phyloP scores from a whole-genome alignment of 1,284 basidiomycete genomes.

The Trametes pubescens region DNA sequence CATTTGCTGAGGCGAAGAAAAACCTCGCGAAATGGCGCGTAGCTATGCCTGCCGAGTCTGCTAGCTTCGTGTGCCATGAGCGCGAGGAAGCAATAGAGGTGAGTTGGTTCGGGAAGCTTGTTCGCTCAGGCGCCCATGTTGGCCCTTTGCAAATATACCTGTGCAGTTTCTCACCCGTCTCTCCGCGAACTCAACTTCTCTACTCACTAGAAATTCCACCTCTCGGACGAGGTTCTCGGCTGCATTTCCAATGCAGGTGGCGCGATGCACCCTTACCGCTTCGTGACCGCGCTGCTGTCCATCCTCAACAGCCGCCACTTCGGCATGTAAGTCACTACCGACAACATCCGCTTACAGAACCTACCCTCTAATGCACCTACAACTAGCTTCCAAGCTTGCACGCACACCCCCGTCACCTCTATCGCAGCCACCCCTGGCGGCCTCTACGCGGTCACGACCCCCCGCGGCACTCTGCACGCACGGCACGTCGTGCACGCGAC shows the following conservation, averaged over 20 bases:
- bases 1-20: constrained; percentile 46
- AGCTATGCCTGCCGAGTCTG: constrained; percentile 50
- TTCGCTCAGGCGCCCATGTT: neutral
- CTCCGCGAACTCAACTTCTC: neutral
- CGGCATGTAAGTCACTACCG: constrained; percentile 42
- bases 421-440: constrained; percentile 39
- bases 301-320: constrained; percentile 47
- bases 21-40: constrained; percentile 46
- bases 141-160: neutral
- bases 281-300: constrained; percentile 53
- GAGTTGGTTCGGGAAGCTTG: constrained; percentile 4
- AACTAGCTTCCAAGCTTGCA: constrained; percentile 50
- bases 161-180: neutral
- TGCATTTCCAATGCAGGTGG: constrained; percentile 51
- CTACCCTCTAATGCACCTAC: neutral
- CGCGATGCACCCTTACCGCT: constrained; percentile 55
- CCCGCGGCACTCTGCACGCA: constrained; percentile 60
- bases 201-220: constrained; percentile 44
- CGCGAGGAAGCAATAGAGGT: constrained; percentile 48
- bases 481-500: constrained; percentile 80
- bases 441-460: constrained; percentile 56
- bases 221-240: constrained; percentile 48
- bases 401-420: constrained; percentile 50
- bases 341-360: neutral
- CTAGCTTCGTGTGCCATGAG: constrained; percentile 43